phyloP scores from a whole-genome alignment of 2,329 filamentous ascomycete species.

The Talaromyces sp. region DNA sequence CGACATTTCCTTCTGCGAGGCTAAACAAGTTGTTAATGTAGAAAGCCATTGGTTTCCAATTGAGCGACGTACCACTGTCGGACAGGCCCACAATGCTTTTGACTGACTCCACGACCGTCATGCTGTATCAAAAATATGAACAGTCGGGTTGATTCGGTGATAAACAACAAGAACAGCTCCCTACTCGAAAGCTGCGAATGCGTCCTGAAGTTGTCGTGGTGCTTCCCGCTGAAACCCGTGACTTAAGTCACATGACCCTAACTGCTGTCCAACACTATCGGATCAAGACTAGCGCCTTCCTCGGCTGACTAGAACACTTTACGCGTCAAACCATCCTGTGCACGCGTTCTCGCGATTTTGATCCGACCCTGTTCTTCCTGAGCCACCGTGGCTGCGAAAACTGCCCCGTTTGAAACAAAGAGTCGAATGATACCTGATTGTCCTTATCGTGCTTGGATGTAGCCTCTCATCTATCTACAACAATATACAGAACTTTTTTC shows the following conservation, averaged over 20 bases:
- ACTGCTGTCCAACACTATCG: background rate
- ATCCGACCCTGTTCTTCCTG: slow-evolving; percentile 26
- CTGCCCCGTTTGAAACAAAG: slow-evolving; percentile 6
- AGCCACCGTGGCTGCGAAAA: slow-evolving; percentile 30
- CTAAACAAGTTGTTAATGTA: slow-evolving; percentile 25
- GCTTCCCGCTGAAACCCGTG: slow-evolving; percentile 22
- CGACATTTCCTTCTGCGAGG: slow-evolving; percentile 79
- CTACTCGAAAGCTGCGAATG: background rate
- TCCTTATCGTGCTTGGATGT: slow-evolving; percentile 13
- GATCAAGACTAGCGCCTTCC: background rate
- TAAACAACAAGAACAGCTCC: slow-evolving; percentile 3
- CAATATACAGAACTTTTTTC: slow-evolving; percentile 3
- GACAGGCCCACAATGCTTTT: slow-evolving; percentile 49
- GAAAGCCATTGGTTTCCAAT: slow-evolving; percentile 23
- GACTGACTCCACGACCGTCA: slow-evolving; percentile 48
- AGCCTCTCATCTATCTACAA: background rate
- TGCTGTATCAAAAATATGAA: slow-evolving; percentile 26
- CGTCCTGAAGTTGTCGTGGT: slow-evolving; percentile 11
- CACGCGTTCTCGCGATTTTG: slow-evolving; percentile 15
- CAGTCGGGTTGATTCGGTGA: slow-evolving; percentile 5
- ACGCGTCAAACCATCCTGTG: slow-evolving; percentile 30
- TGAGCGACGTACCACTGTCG: slow-evolving; percentile 33
- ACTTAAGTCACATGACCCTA: slow-evolving; percentile 25
- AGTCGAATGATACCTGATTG: slow-evolving; percentile 1
- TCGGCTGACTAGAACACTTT: slow-evolving; percentile 29